Evolutionary conservation across 2,329 filamentous ascomycete species (phyloP).

Genomic region (Hypoxylon sp.): DNA sequence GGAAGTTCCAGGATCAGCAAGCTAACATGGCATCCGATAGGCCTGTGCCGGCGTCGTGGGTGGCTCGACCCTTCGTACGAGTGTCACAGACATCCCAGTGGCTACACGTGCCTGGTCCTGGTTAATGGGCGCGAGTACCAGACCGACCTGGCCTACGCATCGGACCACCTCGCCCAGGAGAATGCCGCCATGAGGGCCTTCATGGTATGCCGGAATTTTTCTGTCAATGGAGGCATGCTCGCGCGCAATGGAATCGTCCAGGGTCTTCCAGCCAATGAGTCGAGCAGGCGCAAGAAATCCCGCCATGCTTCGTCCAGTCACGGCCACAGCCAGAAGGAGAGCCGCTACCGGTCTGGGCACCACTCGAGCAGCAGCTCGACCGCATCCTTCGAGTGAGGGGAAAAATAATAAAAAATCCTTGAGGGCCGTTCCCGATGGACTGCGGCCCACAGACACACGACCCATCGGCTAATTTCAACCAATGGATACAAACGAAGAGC

Average conservation of each 20-base stretch:
- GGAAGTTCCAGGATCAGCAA: conserved; percentile 49
- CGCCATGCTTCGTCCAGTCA: conserved; percentile 63
- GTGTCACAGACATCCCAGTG: conserved; percentile 79
- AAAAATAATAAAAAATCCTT: conserved; percentile 12
- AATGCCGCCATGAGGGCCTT: conserved; percentile 96
- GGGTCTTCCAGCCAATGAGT: conserved; percentile 71
- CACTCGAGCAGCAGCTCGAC: conserved; percentile 76
- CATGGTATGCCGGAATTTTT: conserved; percentile 98
- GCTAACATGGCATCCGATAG: conserved; percentile 65
- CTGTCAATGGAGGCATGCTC: conserved; percentile 94
- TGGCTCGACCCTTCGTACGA: conserved; percentile 95
- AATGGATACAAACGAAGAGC: conserved; percentile 48
- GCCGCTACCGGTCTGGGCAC: conserved; percentile 67
- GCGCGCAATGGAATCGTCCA: conserved; percentile 78
- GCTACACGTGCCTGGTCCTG: conserved; percentile 90
- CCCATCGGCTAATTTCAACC: conserved; percentile 48
- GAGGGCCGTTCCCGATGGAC: conserved; percentile 29
- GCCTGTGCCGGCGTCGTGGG: conserved; percentile 92
- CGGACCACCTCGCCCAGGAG: conserved; percentile 86
- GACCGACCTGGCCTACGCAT: conserved; percentile 87
- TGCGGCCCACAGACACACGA: conserved; percentile 34
- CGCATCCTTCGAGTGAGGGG: conserved; percentile 68
- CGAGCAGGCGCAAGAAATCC: conserved; percentile 68
- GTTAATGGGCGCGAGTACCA: conserved; percentile 98
- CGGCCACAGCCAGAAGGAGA: conserved; percentile 60